A percentile compares a stretch with the other conserved stretches of the same genome.
phyloP scores from a whole-genome alignment of 805 yeast genomes.

The Candida glaebosa region DNA sequence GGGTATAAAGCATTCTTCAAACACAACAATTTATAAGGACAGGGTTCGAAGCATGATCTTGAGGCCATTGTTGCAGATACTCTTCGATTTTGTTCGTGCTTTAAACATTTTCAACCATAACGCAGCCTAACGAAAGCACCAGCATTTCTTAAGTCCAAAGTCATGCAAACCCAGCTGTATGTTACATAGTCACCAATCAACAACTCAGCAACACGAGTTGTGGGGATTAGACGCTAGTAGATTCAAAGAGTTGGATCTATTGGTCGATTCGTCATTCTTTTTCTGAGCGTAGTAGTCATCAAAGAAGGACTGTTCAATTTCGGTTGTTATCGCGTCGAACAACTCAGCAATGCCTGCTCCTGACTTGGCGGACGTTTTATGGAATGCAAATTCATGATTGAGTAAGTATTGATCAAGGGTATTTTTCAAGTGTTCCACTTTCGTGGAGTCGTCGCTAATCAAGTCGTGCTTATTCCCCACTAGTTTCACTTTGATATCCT shows the following conservation, averaged over 20 bases:
- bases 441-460: constrained; percentile 15
- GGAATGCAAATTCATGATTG: constrained; percentile 14
- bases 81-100: no score
- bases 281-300: constrained; percentile 13
- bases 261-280: neutral
- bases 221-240: neutral
- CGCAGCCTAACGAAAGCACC: no score
- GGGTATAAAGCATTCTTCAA: no score
- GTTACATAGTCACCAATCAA: no score
- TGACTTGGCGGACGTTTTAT: constrained; percentile 64
- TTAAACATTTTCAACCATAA: no score
- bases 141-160: no score
- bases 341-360: constrained; percentile 54
- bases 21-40: no score
- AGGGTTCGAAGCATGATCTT: no score
- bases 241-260: neutral
- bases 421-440: constrained; percentile 1
- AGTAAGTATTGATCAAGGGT: constrained; percentile 6
- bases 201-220: neutral
- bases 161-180: no score
- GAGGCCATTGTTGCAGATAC: no score
- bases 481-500: constrained; percentile 37
- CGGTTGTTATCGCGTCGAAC: constrained; percentile 29
- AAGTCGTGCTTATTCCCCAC: constrained; percentile 87
- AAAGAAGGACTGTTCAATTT: constrained; percentile 29